phyloP scores from a whole-genome alignment of 2,329 filamentous ascomycete genomes.

The Penicillium corylophilum region DNA sequence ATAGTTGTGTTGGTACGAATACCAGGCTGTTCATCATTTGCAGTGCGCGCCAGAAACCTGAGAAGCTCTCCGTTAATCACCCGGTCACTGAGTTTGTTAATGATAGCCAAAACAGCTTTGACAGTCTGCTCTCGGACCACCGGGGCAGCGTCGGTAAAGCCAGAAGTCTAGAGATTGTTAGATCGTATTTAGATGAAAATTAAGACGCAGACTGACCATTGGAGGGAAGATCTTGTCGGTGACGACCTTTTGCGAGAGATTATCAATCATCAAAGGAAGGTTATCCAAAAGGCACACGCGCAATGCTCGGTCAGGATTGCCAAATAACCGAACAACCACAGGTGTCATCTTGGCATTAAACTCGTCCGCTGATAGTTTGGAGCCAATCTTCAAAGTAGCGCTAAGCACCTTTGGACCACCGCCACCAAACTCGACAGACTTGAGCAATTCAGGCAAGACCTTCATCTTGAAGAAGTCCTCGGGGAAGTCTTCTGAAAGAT shows the following conservation, averaged over 20 bases:
- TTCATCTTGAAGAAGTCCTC: conserved; percentile 99
- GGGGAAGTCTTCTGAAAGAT: conserved; percentile 88
- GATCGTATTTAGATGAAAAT: neutral
- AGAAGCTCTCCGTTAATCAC: conserved; percentile 91
- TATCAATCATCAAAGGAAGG: conserved; percentile 86
- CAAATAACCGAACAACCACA: conserved; percentile 81
- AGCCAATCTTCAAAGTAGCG: conserved; percentile 85
- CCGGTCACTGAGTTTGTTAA: conserved; percentile 86
- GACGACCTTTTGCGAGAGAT: conserved; percentile 80
- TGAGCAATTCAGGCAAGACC: conserved; percentile 89
- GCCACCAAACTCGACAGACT: conserved; percentile 97
- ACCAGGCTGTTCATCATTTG: conserved; percentile 95
- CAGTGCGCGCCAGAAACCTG: conserved; percentile 87
- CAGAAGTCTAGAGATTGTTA: conserved; percentile 67
- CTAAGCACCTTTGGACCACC: conserved; percentile 88
- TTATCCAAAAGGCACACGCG: conserved; percentile 89
- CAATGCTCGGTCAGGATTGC: conserved; percentile 86
- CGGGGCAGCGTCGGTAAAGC: conserved; percentile 88
- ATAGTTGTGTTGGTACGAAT: conserved; percentile 98
- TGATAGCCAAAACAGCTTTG: conserved; percentile 85
- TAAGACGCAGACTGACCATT: conserved; percentile 57
- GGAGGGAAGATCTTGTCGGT: conserved; percentile 97
- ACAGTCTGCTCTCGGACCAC: conserved; percentile 93
- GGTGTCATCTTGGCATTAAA: conserved; percentile 82
- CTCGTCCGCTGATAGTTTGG: conserved; percentile 84